Base-by-base conservation (phyloP, 192 early-diverging fungal genomes). In the Jimgerdemannia lactiflua region DNA sequence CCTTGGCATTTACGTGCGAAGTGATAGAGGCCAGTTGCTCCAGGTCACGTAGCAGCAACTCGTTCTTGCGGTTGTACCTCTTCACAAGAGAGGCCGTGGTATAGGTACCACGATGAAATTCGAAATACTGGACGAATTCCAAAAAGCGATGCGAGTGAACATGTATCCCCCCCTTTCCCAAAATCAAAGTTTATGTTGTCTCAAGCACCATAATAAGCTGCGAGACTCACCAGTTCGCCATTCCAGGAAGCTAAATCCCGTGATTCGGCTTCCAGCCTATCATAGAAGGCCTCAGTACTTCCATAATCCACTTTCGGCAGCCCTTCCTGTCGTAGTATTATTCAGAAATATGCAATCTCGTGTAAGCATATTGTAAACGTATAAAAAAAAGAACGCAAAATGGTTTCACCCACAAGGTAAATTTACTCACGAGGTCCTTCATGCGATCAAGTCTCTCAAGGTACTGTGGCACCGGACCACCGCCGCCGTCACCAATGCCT, bases 41-140 rank as follows among this genome's bases (percentile, higher is more conserved):
- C 29, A 95, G 85, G 64, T 97, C 91, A 6, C 95, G 89, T 39
- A 99, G 84, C 76, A 98, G 79, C 4, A 92, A 81, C 83, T 99
- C 98, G 10, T 88, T 84, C 70, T 90, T 88, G 10, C 98, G 91
- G 82, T 99, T 99, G 75, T 86, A 89, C 70, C 88, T 86, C 77
- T 99, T 99, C 40, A 90, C 91, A 11, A 83, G 76, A 3, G 93
- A 95, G 76, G 98, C 96, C 3, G 97, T 87, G 1, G 98, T 99
- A 81, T 99, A 99, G 71, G 97, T 99, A 71, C 98, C 98, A 70
- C 98, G 91, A 82, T 99, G 98, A 41, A 99, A 90, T 80, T 99
- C 98, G 87, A 99, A 93, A 82, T 99, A 98, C 83, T 92, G 76
- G 29, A 63, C n/a, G 72, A 29, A 64, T 71, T 65, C 19, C 64